Evolutionary conservation across 164 flowering plant genomes (phyloP).

Genomic region (Stephania japonica): DNA sequence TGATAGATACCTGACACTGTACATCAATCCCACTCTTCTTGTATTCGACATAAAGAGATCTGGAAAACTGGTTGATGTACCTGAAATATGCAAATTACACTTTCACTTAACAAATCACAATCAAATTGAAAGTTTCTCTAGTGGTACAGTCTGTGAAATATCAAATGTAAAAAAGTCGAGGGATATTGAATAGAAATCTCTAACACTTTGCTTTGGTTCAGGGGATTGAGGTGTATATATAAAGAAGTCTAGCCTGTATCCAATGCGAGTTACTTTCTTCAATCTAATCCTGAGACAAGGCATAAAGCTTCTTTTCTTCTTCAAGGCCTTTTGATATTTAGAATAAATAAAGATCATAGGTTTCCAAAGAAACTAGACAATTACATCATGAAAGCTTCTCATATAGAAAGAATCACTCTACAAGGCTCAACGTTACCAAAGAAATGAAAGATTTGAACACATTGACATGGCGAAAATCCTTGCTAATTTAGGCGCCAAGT

Average conservation of each 20-base stretch:
- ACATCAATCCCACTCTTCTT: constrained; percentile 57
- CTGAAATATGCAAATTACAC: constrained; percentile 22
- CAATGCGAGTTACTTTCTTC: neutral
- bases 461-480: neutral
- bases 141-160: no score
- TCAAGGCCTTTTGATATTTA: neutral
- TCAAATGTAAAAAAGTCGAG: neutral
- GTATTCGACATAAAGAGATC: constrained; percentile 53
- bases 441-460: neutral
- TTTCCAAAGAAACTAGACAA: neutral
- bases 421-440: neutral
- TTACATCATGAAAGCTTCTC: neutral
- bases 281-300: neutral
- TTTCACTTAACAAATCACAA: neutral
- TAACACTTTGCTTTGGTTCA: neutral
- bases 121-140: neutral
- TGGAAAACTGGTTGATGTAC: constrained; percentile 53
- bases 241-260: neutral
- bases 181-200: neutral
- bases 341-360: neutral
- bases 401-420: neutral
- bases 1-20: constrained; percentile 62
- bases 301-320: neutral
- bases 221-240: neutral
- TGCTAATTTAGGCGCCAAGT: neutral